phyloP scores from a whole-genome alignment of 306 rosid species.

The Lagenaria siceraria region DNA sequence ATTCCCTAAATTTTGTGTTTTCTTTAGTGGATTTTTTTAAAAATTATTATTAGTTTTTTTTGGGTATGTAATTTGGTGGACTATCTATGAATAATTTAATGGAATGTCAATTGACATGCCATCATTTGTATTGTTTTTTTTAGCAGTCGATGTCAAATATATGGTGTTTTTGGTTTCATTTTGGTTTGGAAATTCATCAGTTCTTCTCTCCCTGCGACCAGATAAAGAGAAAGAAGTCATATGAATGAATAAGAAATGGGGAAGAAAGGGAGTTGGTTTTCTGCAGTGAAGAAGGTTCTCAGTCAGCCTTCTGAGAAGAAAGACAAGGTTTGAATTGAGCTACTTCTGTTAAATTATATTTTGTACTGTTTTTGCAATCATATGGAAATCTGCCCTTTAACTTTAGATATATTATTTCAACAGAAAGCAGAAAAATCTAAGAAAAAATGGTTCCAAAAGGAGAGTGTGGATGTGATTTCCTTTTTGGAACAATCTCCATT shows the following conservation, averaged over 20 bases:
- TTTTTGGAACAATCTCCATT: conserved; percentile 22
- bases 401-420: not conserved
- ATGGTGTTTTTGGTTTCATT: not conserved
- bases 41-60: too few relatives aligned
- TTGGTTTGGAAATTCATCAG: not conserved
- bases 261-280: conserved; percentile 88
- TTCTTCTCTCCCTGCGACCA: not conserved
- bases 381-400: not conserved
- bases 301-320: conserved; percentile 61
- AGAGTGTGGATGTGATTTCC: conserved; percentile 24
- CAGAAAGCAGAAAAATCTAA: conserved; percentile 39
- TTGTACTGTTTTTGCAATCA: not conserved
- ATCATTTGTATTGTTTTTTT: not conserved
- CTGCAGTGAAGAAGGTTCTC: conserved; percentile 74
- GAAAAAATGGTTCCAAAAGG: conserved; percentile 88
- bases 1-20: not conserved
- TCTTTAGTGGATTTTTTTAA: not conserved
- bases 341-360: not conserved
- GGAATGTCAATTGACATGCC: not conserved
- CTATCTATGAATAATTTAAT: not conserved
- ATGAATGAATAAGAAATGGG: conserved; percentile 53
- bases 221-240: not conserved
- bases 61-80: not conserved
- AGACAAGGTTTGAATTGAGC: conserved; percentile 33
- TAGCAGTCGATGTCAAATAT: not conserved